These are phyloP conservation scores for Chrysanthemum lavandulifolium DNA, from an alignment of 129 eudicot species.

Conservation along the genomic window DNA sequence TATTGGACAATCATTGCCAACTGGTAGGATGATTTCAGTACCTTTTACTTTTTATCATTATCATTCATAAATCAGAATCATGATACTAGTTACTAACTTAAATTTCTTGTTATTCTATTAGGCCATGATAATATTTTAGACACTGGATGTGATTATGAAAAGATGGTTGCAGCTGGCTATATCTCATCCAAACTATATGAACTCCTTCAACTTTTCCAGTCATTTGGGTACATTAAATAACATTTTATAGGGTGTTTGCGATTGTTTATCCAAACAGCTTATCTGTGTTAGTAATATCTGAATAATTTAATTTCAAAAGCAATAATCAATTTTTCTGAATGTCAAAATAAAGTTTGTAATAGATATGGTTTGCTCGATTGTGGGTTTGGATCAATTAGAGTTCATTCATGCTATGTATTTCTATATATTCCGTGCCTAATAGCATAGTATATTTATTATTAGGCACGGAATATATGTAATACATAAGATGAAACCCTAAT, in stretches of 20 bases:
- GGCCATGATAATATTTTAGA: conserved; percentile 50
- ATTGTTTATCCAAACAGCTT: too few species aligned
- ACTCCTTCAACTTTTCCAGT: conserved; percentile 52
- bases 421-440: too few species aligned
- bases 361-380: too few species aligned
- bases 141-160: conserved; percentile 34
- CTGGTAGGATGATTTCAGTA: conserved; percentile 35
- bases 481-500: too few species aligned
- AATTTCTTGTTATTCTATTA: conserved; percentile 30
- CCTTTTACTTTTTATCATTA: not conserved
- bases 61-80: not conserved
- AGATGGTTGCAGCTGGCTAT: conserved; percentile 42
- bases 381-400: too few species aligned
- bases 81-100: not conserved
- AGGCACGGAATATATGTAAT: too few species aligned
- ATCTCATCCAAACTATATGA: conserved; percentile 67
- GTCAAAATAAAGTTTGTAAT: not conserved
- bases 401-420: too few species aligned
- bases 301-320: not conserved
- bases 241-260: too few species aligned
- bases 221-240: conserved; percentile 37
- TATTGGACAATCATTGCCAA: conserved; percentile 41
- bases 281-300: not conserved
- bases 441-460: too few species aligned
- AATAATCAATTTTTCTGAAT: not conserved